Conservation (phyloP, 768 basidiomycete genomes). For the Amanita brunnescens region DNA sequence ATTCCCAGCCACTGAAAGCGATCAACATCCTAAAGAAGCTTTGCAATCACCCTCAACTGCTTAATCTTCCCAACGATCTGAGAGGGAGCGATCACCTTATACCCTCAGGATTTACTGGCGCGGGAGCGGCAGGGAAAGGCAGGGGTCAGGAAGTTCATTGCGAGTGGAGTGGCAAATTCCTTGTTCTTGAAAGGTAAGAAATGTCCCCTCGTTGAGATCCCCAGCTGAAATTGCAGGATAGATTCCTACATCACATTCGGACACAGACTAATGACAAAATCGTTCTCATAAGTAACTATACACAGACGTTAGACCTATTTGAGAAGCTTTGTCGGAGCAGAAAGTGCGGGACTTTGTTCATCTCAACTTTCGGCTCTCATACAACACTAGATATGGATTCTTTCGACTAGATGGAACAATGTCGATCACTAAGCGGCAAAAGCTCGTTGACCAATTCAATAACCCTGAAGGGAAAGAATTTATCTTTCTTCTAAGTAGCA, state of each 20-base stretch:
- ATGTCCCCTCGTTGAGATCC: neutral
- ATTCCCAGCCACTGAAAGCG: conserved; percentile 93
- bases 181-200: conserved; percentile 80
- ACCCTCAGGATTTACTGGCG: conserved; percentile 72
- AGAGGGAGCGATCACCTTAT: conserved; percentile 74
- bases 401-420: conserved; percentile 95
- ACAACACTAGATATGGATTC: conserved; percentile 64
- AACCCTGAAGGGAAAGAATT: conserved; percentile 91
- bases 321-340: conserved; percentile 82
- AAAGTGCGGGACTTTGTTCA: conserved; percentile 41
- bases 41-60: conserved; percentile 90
- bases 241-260: conserved; percentile 78
- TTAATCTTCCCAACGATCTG: conserved; percentile 79
- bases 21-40: conserved; percentile 93
- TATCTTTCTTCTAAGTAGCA: conserved; percentile 88
- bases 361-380: neutral
- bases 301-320: conserved; percentile 89
- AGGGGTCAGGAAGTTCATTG: conserved; percentile 51
- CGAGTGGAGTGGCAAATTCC: conserved; percentile 87
- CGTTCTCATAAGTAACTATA: conserved; percentile 94
- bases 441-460: conserved; percentile 95
- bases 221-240: conserved; percentile 18
- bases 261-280: conserved; percentile 89
- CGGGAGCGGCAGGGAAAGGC: conserved; percentile 34
- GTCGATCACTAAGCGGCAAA: conserved; percentile 86